Evolutionary conservation across 176 grass and related monocot genomes (phyloP), one percentile per base, ranked within the genome.

Genomic region (Oryza australiensis): DNA sequence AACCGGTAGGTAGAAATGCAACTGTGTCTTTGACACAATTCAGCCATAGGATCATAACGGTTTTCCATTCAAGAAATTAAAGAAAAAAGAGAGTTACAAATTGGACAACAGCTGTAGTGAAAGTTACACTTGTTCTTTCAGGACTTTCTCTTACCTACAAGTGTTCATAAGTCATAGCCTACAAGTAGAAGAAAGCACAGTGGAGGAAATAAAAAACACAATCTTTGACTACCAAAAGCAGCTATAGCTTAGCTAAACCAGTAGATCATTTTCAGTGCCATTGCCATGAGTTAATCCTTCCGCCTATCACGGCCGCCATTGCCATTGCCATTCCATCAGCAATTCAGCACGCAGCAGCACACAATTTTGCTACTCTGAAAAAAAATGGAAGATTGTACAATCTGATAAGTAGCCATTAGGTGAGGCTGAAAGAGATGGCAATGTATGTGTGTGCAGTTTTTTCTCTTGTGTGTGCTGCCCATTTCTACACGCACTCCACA

Each of bases 291-390:
- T n/a, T 60, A 64, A 70, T 85, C 82, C 24, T 29, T 8, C 87
- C 87, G 82, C 82, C 41, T 64, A 64, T 89, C 87, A 40, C 82
- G 87, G 79, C 70, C 70, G 26, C 18, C 72, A 57, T 23, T 55
- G 26, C 57, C 27, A 9, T 16, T 29, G 34, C 65, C 27, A 46
- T n/a, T n/a, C 29, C 64, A 53, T 32, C 33, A 2, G 35, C 68
- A 49, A 32, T 41, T 55, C 55, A 60, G 55, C 22, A 60, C 0
- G 51, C 49, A 55, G 73, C 48, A 68, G 74, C 74, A 77, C 49
- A 48, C 27, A 29, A 32, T 14, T 24, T 68, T 51, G 72, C 72
- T 46, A 3, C n/a, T 49, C 64, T 55, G 2, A 12, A 15, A 24
- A 0, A 73, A 24, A 0, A 73, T 45, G 55, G 14, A 77, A 59